These are phyloP conservation scores for Allium sativum DNA, from an alignment of 106 monocot species.

Conservation along the genomic window DNA sequence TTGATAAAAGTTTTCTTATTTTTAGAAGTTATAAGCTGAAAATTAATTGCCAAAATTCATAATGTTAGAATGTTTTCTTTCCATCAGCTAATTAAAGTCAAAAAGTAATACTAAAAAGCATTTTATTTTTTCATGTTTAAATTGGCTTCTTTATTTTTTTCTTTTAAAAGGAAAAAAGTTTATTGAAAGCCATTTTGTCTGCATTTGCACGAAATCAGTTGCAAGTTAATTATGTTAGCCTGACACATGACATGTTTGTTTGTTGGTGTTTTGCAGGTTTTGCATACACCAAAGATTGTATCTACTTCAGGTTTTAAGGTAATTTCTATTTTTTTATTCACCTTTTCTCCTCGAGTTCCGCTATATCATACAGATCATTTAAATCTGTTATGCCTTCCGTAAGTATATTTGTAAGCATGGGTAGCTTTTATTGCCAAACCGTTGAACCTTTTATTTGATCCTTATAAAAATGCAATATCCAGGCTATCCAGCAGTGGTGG, in stretches of 20 bases:
- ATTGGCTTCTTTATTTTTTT: too few relatives aligned
- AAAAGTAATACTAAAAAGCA: too few relatives aligned
- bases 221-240: neutral
- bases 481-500: neutral
- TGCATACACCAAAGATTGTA: conserved; percentile 7
- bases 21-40: too few relatives aligned
- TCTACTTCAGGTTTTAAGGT: conserved; percentile 6
- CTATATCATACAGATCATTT: too few relatives aligned
- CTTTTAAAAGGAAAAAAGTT: too few relatives aligned
- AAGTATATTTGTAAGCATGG: neutral
- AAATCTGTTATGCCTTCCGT: too few relatives aligned
- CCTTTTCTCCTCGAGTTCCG: neutral
- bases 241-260: neutral
- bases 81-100: too few relatives aligned
- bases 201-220: neutral
- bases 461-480: neutral
- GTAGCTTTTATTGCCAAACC: neutral
- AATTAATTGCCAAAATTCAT: too few relatives aligned
- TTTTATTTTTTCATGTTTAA: too few relatives aligned
- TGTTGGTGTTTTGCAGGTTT: conserved; percentile 4
- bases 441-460: neutral
- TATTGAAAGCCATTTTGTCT: too few relatives aligned
- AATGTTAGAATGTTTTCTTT: too few relatives aligned
- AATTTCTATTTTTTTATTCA: neutral
- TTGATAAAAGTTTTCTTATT: too few relatives aligned